Base-by-base conservation (phyloP, 177 flowering plant species). In the Vitis hybrid region DNA sequence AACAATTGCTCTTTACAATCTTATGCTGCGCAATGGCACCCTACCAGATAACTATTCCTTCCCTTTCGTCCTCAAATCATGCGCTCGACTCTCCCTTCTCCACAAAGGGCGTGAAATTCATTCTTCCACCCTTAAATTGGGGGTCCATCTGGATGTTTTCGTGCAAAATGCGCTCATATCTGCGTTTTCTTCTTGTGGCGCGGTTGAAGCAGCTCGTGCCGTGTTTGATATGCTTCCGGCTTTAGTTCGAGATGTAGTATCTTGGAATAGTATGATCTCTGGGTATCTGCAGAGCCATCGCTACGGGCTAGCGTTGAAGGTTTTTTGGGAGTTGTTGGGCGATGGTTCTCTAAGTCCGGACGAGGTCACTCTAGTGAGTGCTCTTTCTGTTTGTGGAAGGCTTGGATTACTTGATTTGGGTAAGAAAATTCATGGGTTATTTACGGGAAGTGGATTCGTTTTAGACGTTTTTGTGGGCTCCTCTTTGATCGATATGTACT, bases 151-250 rank as follows among this genome's bases (percentile, higher is more conserved):
- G 0, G 79, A 79, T 62, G 73, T 74, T 1, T 79, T 70, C 62
- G 75, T 76, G 51, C 77, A 76, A 63, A 79, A 79, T 71, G 66
- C 73, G 6, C 65, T 79, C 3, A 76, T 79, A n/a, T 70, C 62
- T 1, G 69, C 71, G 75, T 76, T 76, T 52, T 76, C 77, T 2
- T 11, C 16, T 15, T 73, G 75, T 29, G 75, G 77, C 22, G 13
- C 7, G 70, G 33, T 70, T 13, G 72, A 48, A 51, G n/a, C 49
- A 2, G 75, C 78, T 14, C 60, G 69, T 12, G 63, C 29, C 19
- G 72, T 76, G 14, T 76, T 76, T 51, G 60, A 76, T 59, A 39
- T 63, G 26, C 18, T 76, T 39, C 74, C 74, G 5, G 29, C 10
- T 60, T 67, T 19, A 57, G 63, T 62, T 33, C 45, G 72, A 29